phyloP scores from a whole-genome alignment of 2,329 filamentous ascomycete species.

The Colletotrichum phormii region DNA sequence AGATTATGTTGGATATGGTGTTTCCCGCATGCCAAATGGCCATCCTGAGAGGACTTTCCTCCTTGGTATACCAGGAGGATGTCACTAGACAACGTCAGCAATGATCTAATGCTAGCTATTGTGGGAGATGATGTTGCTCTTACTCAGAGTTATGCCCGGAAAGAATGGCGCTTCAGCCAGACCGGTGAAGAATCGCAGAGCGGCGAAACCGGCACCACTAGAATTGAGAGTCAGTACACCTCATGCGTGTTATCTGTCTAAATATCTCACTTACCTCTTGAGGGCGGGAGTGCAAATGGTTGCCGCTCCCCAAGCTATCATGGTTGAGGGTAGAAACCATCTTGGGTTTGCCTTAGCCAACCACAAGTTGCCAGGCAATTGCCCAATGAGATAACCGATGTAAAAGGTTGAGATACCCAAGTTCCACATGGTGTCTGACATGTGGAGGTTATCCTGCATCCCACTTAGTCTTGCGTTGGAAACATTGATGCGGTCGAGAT shows the following conservation, averaged over 20 bases:
- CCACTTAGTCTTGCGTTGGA: conserved; percentile 53
- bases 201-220: conserved; percentile 41
- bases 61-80: conserved; percentile 58
- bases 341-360: conserved; percentile 52
- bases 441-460: conserved; percentile 48
- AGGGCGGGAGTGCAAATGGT: conserved; percentile 55
- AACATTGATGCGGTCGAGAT: conserved; percentile 62
- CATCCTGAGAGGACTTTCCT: conserved; percentile 54
- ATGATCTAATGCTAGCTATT: too few relatives aligned
- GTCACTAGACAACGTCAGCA: conserved; percentile 41
- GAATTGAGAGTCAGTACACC: background rate
- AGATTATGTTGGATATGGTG: conserved; percentile 57
- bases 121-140: background rate
- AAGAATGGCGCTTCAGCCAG: conserved; percentile 53
- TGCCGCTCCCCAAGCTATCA: conserved; percentile 54
- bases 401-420: conserved; percentile 55
- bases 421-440: conserved; percentile 49
- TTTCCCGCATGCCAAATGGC: conserved; percentile 58
- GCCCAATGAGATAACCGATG: conserved; percentile 56
- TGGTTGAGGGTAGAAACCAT: conserved; percentile 50
- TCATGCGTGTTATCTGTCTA: background rate
- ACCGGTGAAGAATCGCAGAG: conserved; percentile 44
- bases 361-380: conserved; percentile 57
- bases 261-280: conserved; percentile 39
- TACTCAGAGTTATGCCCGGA: conserved; percentile 57